phyloP scores from a whole-genome alignment of 1,139 yeast species.

The Yamadazyma taylorii region DNA sequence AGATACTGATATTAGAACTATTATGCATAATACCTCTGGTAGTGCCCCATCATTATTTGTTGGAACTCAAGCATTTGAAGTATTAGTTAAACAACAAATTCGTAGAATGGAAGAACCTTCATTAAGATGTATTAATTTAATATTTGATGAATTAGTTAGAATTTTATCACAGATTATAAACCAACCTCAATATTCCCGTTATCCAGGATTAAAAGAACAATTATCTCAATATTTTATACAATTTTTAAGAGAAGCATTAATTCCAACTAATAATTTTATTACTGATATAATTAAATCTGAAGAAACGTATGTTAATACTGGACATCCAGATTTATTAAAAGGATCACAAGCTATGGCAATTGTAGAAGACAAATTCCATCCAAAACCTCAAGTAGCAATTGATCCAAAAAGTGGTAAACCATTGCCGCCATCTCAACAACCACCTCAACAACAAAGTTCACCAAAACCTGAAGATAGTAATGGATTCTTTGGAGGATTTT shows the following conservation, averaged over 20 bases:
- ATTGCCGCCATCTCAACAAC: constrained; percentile 46
- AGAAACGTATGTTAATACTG: constrained; percentile 93
- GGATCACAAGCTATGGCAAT: constrained; percentile 96
- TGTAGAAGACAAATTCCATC: constrained; percentile 89
- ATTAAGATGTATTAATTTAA: constrained; percentile 81
- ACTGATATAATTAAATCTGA: constrained; percentile 80
- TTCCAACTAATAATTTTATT: constrained; percentile 86
- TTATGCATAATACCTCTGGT: constrained; percentile 95
- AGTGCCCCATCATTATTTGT: constrained; percentile 97
- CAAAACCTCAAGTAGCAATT: constrained; percentile 73
- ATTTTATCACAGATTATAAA: constrained; percentile 82
- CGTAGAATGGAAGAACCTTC: constrained; percentile 94
- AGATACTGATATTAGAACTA: constrained; percentile 96
- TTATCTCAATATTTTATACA: constrained; percentile 77
- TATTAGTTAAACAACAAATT: constrained; percentile 92
- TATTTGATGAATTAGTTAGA: constrained; percentile 92
- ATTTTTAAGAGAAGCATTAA: constrained; percentile 73
- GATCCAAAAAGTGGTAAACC: constrained; percentile 95
- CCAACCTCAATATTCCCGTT: constrained; percentile 81
- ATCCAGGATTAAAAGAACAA: constrained; percentile 87
- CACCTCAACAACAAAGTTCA: constrained; percentile 27
- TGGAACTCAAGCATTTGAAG: constrained; percentile 97
- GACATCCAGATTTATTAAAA: constrained; percentile 93
- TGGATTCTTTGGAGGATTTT: constrained; percentile 94
- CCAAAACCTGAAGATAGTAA: constrained; percentile 40